phyloP scores from a whole-genome alignment of 257 asterid genomes.

The Przewalskia tangutica region DNA sequence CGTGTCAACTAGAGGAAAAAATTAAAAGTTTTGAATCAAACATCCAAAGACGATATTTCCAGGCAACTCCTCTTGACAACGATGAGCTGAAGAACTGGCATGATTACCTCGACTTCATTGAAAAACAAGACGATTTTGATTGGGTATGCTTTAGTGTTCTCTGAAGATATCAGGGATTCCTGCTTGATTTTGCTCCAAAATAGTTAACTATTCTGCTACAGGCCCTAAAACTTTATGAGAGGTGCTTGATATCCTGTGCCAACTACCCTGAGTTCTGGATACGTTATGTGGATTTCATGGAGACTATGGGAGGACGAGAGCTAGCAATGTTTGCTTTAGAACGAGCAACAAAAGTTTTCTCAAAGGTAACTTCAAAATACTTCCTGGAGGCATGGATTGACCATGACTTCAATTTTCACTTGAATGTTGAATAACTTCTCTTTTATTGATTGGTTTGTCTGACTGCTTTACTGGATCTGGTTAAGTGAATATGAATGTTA shows the following conservation, averaged over 20 bases:
- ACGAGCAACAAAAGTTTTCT: constrained; percentile 63
- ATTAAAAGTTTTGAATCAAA: constrained; percentile 53
- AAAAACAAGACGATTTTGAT: constrained; percentile 67
- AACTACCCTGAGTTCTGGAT: constrained; percentile 85
- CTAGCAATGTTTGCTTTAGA: constrained; percentile 63
- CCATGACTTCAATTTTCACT: neutral
- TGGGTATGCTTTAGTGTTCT: constrained; percentile 33
- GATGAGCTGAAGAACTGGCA: constrained; percentile 75
- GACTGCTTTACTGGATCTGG: neutral
- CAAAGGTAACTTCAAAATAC: constrained; percentile 41
- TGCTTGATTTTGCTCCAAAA: constrained; percentile 2
- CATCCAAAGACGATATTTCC: constrained; percentile 55
- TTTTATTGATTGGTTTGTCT: neutral
- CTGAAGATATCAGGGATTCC: neutral
- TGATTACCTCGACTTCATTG: constrained; percentile 67
- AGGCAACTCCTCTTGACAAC: constrained; percentile 52
- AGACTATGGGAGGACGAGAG: constrained; percentile 70
- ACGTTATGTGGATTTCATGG: constrained; percentile 79
- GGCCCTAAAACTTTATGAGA: constrained; percentile 74
- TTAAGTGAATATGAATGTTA: neutral
- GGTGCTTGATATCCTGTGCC: constrained; percentile 94
- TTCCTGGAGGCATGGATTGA: neutral
- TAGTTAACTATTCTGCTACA: constrained; percentile 18
- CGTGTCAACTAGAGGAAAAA: constrained; percentile 50
- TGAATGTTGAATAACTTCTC: constrained; percentile 1